Conservation (phyloP, 305 asterid genomes). For the Solanum chacoense region DNA sequence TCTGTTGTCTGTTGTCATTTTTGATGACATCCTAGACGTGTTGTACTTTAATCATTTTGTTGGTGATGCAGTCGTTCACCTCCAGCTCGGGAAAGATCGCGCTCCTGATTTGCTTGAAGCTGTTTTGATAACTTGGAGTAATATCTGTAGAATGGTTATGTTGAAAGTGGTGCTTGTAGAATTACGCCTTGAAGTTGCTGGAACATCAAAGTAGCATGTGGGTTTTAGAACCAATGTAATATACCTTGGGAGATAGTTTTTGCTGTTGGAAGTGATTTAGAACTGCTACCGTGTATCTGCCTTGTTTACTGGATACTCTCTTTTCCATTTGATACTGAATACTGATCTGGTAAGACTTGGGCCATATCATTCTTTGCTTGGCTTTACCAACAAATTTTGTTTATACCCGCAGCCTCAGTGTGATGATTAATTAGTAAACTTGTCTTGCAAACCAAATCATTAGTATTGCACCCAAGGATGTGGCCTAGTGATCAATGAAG, state of each 20-base stretch:
- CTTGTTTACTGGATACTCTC: background rate
- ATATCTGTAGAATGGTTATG: background rate
- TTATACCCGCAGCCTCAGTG: background rate
- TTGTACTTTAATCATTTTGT: background rate
- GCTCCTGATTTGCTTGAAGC: background rate
- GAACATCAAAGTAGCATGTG: background rate
- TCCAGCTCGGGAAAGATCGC: slow-evolving; percentile 6
- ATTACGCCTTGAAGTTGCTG: background rate
- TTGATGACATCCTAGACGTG: background rate
- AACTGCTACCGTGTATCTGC: background rate
- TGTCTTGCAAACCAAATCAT: background rate
- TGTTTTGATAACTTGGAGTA: background rate
- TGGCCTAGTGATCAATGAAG: background rate
- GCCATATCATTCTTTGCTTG: background rate
- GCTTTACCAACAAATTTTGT: background rate
- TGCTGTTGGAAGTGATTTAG: background rate
- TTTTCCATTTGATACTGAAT: background rate
- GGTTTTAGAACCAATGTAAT: background rate
- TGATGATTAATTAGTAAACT: background rate
- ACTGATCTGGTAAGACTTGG: background rate
- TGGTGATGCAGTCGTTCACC: slow-evolving; percentile 18
- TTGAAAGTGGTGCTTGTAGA: background rate
- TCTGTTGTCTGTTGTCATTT: background rate
- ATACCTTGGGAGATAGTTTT: background rate
- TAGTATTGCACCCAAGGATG: background rate